phyloP scores from a whole-genome alignment of 495 filamentous ascomycete genomes.

The Penicillium longicatenatum region DNA sequence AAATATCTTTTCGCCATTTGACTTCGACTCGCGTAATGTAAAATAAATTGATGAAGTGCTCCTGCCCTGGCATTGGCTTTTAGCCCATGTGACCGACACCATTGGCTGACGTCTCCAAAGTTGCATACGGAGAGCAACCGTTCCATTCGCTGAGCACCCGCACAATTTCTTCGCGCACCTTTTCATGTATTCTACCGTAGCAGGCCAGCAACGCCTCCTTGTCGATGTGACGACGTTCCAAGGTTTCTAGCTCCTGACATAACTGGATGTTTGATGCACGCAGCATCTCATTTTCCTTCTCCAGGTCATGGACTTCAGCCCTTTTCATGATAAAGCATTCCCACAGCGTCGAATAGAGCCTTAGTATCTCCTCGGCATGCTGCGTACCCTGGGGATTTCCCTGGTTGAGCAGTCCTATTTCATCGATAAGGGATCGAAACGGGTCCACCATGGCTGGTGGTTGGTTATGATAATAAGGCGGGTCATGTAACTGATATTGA shows the following conservation, averaged over 20 bases:
- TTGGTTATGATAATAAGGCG: too few species aligned
- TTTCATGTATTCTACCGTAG: not conserved
- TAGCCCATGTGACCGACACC: too few species aligned
- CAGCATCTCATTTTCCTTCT: constrained; percentile 2
- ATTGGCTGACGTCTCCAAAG: too few species aligned
- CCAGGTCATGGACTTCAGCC: not conserved
- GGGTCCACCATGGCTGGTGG: not conserved
- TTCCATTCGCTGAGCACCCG: not conserved
- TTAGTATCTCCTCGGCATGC: not conserved
- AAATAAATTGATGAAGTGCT: too few species aligned
- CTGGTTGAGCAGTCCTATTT: not conserved
- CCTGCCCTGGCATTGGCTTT: too few species aligned
- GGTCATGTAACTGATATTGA: too few species aligned
- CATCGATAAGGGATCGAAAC: not conserved
- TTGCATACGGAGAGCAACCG: too few species aligned
- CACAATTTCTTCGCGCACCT: not conserved
- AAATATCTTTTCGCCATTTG: too few species aligned
- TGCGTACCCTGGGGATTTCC: not conserved
- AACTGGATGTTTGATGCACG: not conserved
- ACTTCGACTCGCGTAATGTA: too few species aligned
- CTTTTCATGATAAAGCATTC: not conserved
- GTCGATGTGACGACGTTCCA: not conserved
- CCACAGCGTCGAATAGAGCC: constrained; percentile 1
- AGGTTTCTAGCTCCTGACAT: not conserved
- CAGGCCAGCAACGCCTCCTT: not conserved